Conservation (phyloP, 352 stramenopile species). For the Globisporangium iwayamae region DNA sequence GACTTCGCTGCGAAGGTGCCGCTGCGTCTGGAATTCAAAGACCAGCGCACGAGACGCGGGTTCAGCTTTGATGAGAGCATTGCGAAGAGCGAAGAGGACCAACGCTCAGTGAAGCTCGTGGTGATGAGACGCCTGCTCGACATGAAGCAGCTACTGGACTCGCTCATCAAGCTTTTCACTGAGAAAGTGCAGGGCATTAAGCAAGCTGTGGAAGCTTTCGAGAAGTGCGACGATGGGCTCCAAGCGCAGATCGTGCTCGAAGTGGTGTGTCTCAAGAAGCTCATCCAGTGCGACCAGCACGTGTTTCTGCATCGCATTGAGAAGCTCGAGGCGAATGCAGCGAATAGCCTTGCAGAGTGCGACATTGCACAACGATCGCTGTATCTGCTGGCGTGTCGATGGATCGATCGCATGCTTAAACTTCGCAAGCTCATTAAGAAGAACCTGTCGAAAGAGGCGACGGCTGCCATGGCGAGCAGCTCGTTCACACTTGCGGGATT, state of each 20-base stretch:
- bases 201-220: constrained; percentile 54
- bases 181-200: constrained; percentile 65
- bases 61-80: not conserved
- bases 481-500: constrained; percentile 49
- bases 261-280: constrained; percentile 54
- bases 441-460: constrained; percentile 38
- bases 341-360: constrained; percentile 37
- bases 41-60: constrained; percentile 12
- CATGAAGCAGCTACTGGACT: constrained; percentile 37
- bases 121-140: constrained; percentile 24
- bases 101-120: constrained; percentile 25
- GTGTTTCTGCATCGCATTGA: constrained; percentile 38
- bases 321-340: constrained; percentile 26
- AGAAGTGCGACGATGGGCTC: constrained; percentile 45
- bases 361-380: constrained; percentile 50
- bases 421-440: constrained; percentile 69
- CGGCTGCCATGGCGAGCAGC: constrained; percentile 24
- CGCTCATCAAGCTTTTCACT: constrained; percentile 47
- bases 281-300: constrained; percentile 41
- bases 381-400: constrained; percentile 68
- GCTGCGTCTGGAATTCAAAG: constrained; percentile 26
- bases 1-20: constrained; percentile 47
- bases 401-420: constrained; percentile 72
- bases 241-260: constrained; percentile 63
- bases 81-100: constrained; percentile 14